A percentile compares a stretch with the other conserved stretches of the same genome.
Evolutionary conservation across 148 eudicot species (phyloP).

Genomic region (Silene latifolia): DNA sequence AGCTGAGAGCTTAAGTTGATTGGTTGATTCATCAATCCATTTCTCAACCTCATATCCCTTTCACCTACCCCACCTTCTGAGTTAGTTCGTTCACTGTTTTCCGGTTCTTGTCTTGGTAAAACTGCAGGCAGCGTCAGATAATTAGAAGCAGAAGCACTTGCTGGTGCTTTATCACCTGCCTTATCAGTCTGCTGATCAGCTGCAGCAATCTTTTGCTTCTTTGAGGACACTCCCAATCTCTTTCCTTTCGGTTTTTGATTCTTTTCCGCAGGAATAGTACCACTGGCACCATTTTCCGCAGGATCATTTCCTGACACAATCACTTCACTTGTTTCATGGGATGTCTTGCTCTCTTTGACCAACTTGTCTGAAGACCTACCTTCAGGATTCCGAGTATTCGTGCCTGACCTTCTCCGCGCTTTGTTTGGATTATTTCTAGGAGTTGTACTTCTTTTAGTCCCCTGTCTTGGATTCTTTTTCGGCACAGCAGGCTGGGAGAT

Average conservation of each 20-base stretch:
- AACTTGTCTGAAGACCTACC: slow-evolving; percentile 17
- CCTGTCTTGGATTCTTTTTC: slow-evolving; percentile 14
- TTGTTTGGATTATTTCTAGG: slow-evolving; percentile 21
- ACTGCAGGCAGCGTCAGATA: slow-evolving; percentile 23
- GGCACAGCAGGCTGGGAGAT: slow-evolving; percentile 27
- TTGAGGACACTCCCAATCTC: slow-evolving; percentile 17
- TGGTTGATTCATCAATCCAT: slow-evolving; percentile 13
- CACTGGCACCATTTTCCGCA: slow-evolving; percentile 16
- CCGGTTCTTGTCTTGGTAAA: slow-evolving; percentile 22
- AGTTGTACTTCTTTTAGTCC: slow-evolving; percentile 17
- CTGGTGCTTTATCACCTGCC: slow-evolving; percentile 13
- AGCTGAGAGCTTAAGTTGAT: slow-evolving; percentile 15
- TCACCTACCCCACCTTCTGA: slow-evolving; percentile 12
- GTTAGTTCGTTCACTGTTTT: slow-evolving; percentile 13
- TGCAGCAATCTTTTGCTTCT: slow-evolving; percentile 23
- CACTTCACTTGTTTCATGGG: slow-evolving; percentile 17
- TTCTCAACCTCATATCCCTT: slow-evolving; percentile 16
- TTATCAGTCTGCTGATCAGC: slow-evolving; percentile 14
- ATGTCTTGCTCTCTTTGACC: slow-evolving; percentile 20
- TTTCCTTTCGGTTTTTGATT: slow-evolving; percentile 31
- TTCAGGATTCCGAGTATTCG: slow-evolving; percentile 7
- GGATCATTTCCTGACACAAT: slow-evolving; percentile 24
- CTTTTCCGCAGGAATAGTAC: background rate
- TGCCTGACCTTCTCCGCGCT: slow-evolving; percentile 11
- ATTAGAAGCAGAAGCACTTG: slow-evolving; percentile 20